Evolutionary conservation across 176 grass and related monocot genomes (phyloP), one percentile per base, ranked within the genome.

Genomic region (Hsuehochloa calcarea): DNA sequence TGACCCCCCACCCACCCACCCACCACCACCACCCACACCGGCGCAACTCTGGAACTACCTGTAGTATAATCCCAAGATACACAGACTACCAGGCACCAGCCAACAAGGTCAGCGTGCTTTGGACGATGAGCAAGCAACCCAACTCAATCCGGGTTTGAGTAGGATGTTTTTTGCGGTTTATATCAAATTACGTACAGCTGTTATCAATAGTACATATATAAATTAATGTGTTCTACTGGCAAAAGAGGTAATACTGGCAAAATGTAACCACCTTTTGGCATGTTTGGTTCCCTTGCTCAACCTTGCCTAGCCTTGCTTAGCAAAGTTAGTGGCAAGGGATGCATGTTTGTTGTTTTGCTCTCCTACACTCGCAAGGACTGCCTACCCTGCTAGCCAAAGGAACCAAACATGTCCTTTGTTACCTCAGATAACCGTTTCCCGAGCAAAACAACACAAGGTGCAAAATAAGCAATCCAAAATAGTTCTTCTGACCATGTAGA

Each of bases 401-500:
- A 31, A 65, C 26, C 27, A 31, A 65, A 31, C 12, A 65, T 40
- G 35, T 1, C 65, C 35, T 59, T 71, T 62, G 39, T 72, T 45
- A 26, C 54, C 80, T 61, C 17, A 72, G 19, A 43, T 43, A 59
- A 45, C 16, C 23, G 15, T 31, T 41, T 17, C 27, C 23, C 3
- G 0, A 39, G 64, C 27, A 80, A 35, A 35, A 46, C 64, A 68
- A 68, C 68, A 83, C 11, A 25, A 63, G 55, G 55, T 83, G 41
- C 69, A 62, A 49, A 16, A 50, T 49, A 72, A 58, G 79, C 35
- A 71, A 72, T 50, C 38, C 35, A 78, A 20, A 63, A 65, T 65
- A 29, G 40, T 45, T 76, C 11, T 40, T 31, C 8, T 34, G 60
- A 80, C 44, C 44, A 82, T 81, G 45, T 54, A 55, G 22, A 54